Evolutionary conservation across 768 basidiomycete species (phyloP), one percentile per base, ranked within the genome.

Genomic region (Hypsizygus marmoreus): DNA sequence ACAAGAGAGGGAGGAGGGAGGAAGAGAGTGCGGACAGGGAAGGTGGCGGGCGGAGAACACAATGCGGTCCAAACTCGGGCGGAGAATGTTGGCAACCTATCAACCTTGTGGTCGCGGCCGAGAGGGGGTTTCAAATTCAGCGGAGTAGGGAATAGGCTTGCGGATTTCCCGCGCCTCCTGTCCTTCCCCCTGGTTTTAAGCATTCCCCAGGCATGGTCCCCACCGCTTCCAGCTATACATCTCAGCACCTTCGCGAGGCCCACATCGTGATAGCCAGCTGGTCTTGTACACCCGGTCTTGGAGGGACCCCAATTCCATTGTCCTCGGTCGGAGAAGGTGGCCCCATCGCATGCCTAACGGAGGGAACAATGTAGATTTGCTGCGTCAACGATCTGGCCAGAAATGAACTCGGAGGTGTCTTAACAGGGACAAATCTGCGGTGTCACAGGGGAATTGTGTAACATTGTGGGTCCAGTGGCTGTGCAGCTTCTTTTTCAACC

Each of bases 391-490:
- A n/a, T n/a, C n/a, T n/a, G n/a, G n/a, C n/a, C n/a, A n/a, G n/a
- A n/a, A n/a, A n/a, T n/a, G n/a, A n/a, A n/a, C n/a, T n/a, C n/a
- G n/a, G n/a, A n/a, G n/a, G n/a, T n/a, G n/a, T n/a, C n/a, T n/a
- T n/a, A n/a, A n/a, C n/a, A n/a, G n/a, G n/a, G n/a, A 46, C 22
- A 28, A 40, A 38, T 26, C 24, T 32, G n/a, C n/a, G n/a, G n/a
- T n/a, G 47, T 51, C 43, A 44, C 49, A 34, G 40, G 41, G 53
- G 60, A 59, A 55, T 71, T 72, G 68, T 65, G 58, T 69, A 63
- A 65, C 71, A 59, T 64, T 67, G 65, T 73, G 50, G 65, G 58
- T 74, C 69, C 68, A 50, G 72, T 73, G 71, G 71, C 70, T 66
- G 70, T 62, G 60, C 49, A 45, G 42, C 54, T 53, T 65, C 62